Conservation (phyloP, 495 filamentous ascomycete genomes). For the Penicillium goetzii region DNA sequence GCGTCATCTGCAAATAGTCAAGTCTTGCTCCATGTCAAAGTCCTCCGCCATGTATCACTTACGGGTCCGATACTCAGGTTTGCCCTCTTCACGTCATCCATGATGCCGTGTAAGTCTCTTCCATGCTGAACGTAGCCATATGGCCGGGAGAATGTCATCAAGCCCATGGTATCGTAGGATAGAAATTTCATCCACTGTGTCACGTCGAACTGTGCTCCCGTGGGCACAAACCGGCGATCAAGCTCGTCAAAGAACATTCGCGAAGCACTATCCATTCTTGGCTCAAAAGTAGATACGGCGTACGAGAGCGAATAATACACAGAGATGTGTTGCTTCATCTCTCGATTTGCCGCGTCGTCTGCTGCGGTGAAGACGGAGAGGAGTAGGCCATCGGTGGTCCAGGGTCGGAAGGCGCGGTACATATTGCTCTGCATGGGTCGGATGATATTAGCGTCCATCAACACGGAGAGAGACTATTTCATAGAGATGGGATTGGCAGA, state of each 20-base stretch:
- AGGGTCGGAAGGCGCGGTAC: conserved; percentile 19
- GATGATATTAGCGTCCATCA: not conserved
- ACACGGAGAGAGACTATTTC: not conserved
- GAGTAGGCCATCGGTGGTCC: conserved; percentile 9
- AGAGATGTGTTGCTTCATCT: conserved; percentile 15
- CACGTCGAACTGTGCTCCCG: conserved; percentile 6
- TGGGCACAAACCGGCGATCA: conserved; percentile 11
- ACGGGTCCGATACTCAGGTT: conserved; percentile 11
- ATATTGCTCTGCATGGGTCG: conserved; percentile 26
- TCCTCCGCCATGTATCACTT: conserved; percentile 4
- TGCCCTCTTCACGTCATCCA: not conserved
- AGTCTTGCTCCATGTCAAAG: not conserved
- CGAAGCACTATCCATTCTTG: conserved; percentile 39
- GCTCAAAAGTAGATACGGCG: conserved; percentile 42
- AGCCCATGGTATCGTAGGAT: not conserved
- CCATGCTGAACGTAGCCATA: not conserved
- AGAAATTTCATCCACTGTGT: not conserved
- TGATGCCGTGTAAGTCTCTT: conserved; percentile 3
- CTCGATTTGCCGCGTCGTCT: conserved; percentile 55
- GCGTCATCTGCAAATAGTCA: conserved; percentile 15
- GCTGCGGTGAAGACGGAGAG: conserved; percentile 38
- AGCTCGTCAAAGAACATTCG: conserved; percentile 48
- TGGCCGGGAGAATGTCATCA: conserved; percentile 2
- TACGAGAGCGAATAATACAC: conserved; percentile 13
- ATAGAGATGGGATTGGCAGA: not conserved